Conservation (phyloP, 2,329 filamentous ascomycete species). For the Cercospora sp. region DNA sequence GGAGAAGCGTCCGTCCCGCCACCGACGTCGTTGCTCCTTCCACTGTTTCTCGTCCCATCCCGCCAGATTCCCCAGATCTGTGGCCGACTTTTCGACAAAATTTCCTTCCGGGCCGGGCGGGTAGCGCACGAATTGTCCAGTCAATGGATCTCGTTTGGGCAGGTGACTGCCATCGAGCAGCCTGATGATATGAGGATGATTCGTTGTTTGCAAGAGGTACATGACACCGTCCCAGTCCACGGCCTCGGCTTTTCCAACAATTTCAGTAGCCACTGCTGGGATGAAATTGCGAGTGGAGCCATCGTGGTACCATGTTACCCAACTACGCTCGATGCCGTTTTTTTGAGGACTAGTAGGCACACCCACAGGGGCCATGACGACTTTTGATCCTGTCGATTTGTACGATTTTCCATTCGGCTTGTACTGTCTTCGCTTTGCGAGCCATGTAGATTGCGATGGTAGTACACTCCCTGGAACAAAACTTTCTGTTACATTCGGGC, state of each 20-base stretch:
- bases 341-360: slow-evolving; percentile 1
- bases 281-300: slow-evolving; percentile 7
- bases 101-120: neutral
- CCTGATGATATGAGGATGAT: slow-evolving; percentile 1
- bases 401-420: neutral
- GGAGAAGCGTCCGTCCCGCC: neutral
- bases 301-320: slow-evolving; percentile 6
- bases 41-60: slow-evolving; percentile 7
- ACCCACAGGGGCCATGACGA: neutral
- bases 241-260: slow-evolving; percentile 1
- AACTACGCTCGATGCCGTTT: neutral
- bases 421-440: neutral
- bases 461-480: neutral
- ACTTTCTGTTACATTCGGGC: neutral
- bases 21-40: neutral
- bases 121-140: neutral
- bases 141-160: neutral
- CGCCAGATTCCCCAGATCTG: neutral
- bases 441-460: neutral
- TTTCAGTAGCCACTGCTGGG: slow-evolving; percentile 11
- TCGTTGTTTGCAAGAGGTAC: slow-evolving; percentile 3
- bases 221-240: slow-evolving; percentile 9
- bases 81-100: slow-evolving; percentile 3
- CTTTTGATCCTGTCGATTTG: neutral
- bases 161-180: slow-evolving; percentile 4